Base-by-base conservation (phyloP, 2,329 filamentous ascomycete species). In the Verticillium tricorpus region DNA sequence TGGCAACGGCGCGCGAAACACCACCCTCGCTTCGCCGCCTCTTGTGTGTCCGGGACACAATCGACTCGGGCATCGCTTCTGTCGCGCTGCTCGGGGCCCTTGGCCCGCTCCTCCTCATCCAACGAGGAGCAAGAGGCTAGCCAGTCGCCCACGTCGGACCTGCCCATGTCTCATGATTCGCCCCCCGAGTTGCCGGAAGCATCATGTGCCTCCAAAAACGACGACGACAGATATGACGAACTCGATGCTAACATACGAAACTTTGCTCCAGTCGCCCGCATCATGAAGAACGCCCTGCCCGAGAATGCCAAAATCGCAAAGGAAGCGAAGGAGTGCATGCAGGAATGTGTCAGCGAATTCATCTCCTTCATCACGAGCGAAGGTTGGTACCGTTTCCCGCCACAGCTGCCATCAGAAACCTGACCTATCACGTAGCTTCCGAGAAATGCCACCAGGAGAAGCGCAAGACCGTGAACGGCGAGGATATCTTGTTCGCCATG, bases 381-480 rank as follows among this genome's bases (percentile, higher is more conserved):
- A 85, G 95, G 95, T 97, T 77, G 73, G 90, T 80, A 58, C 59
- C 37, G 17, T 59, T 59, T 17, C 56, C 45, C 28, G 50, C 54
- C 60, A 58, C 54, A 61, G 61, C 65, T 62, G 64, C 58, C 56
- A 63, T 59, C 61, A 15, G 28, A 34, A 69, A 60, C 65, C 67
- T 69, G 45, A 70, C 66, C 59, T 68, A 69, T 69, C 67, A 74
- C 19, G 9, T 73, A 98, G 95, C 95, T 32, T 98, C 95, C 66
- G 95, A 99, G 78, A 99, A 99, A 78, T 99, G 95, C 73, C 95
- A 99, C 75, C 95, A 98, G 77, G 95, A 99, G 78, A 99, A 99
- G 83, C 88, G 95, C 71, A 99, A 99, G 82, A 99, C 95, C 0
- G 95, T 99, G 68, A 99, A 99, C 72, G 95, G 95, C 69, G 95